phyloP scores from a whole-genome alignment of 257 asterid genomes.

The Scutellaria minor region DNA sequence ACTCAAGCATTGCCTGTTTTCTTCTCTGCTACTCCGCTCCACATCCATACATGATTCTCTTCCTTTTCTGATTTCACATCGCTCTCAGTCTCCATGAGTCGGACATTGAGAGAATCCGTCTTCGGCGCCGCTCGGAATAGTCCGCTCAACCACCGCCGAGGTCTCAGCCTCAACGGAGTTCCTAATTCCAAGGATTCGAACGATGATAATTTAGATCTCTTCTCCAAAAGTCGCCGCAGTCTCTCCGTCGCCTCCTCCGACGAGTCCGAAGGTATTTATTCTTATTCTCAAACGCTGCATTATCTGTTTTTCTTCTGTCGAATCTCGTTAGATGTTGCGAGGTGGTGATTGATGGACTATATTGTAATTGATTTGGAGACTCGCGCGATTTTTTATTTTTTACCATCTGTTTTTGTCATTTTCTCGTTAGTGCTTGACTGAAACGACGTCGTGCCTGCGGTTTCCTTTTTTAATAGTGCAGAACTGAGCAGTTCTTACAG shows the following conservation, averaged over 20 bases:
- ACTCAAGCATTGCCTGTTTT: constrained; percentile 9
- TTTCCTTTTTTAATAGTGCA: constrained; percentile 10
- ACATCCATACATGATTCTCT: constrained; percentile 22
- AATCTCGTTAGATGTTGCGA: constrained; percentile 5
- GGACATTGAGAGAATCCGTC: constrained; percentile 70
- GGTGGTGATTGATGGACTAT: constrained; percentile 18
- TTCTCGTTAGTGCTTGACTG: constrained; percentile 15
- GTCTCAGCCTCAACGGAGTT: constrained; percentile 58
- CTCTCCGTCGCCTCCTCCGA: constrained; percentile 60
- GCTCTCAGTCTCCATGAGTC: constrained; percentile 52
- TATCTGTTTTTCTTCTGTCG: neutral
- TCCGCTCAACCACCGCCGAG: constrained; percentile 70
- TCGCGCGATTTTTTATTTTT: constrained; percentile 8
- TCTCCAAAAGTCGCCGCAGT: constrained; percentile 81
- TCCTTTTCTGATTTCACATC: constrained; percentile 9
- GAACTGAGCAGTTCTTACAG: neutral
- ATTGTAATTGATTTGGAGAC: constrained; percentile 12
- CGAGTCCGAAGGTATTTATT: constrained; percentile 46
- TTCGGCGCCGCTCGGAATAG: constrained; percentile 51
- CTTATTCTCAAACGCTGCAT: neutral
- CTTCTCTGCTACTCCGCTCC: constrained; percentile 1
- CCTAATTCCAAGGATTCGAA: constrained; percentile 42
- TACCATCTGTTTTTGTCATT: constrained; percentile 13
- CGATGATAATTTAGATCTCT: constrained; percentile 80
- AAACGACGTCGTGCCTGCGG: constrained; percentile 35